A percentile compares a stretch with the other conserved stretches of the same genome.
Evolutionary conservation across 208 protist genomes (phyloP).

Genomic region (Wallacemonas sp.): DNA sequence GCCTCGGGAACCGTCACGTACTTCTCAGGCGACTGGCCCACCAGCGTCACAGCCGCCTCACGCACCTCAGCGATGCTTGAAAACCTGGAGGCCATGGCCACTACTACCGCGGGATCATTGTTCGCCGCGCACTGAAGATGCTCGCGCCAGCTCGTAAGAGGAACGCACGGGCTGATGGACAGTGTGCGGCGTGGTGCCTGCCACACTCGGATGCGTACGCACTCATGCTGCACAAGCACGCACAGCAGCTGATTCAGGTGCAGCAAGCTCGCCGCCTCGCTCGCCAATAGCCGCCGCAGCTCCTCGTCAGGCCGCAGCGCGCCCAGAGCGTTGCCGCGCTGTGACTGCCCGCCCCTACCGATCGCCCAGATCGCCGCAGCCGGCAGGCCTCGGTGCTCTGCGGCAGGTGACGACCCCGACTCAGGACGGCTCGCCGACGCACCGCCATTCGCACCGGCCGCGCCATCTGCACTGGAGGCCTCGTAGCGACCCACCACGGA

Average conservation of each 20-base stretch:
- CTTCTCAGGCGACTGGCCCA: constrained; percentile 43
- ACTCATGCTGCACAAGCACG: constrained; percentile 70
- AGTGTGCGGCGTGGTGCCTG: constrained; percentile 51
- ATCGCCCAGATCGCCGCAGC: constrained; percentile 16
- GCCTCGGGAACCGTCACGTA: constrained; percentile 61
- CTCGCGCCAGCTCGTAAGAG: constrained; percentile 28
- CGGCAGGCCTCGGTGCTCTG: neutral
- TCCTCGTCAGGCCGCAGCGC: constrained; percentile 15
- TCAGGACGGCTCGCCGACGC: neutral
- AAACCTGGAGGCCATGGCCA: constrained; percentile 71
- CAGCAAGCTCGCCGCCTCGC: constrained; percentile 43
- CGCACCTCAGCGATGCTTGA: constrained; percentile 40
- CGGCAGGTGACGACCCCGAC: neutral
- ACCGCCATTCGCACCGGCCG: neutral
- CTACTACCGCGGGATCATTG: constrained; percentile 60
- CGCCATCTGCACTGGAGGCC: neutral
- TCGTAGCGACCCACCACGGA: constrained; percentile 19
- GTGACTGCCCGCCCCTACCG: constrained; percentile 26
- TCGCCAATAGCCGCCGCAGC: constrained; percentile 24
- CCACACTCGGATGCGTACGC: constrained; percentile 69
- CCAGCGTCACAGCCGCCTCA: constrained; percentile 21
- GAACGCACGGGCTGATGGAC: constrained; percentile 21
- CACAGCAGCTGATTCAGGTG: constrained; percentile 52
- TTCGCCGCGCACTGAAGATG: constrained; percentile 46
- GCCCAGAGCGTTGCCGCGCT: constrained; percentile 14